Base-by-base conservation (phyloP, 179 eudicot species). In the Spergularia azorica region DNA sequence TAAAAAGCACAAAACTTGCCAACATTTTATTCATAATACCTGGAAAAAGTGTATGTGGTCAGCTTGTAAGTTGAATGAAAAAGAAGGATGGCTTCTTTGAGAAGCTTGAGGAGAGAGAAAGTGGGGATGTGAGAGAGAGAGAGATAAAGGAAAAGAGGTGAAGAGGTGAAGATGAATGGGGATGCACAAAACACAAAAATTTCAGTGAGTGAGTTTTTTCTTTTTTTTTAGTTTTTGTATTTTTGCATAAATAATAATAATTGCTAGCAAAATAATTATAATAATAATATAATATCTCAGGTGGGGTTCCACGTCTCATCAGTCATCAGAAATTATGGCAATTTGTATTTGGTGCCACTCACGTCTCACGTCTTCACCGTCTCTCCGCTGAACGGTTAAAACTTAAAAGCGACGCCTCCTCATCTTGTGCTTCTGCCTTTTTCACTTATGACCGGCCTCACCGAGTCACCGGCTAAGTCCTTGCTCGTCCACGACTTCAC, bases 121-220 rank as follows among this genome's bases (percentile, higher is more conserved):
- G 67, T 13, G 60, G 39, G 60, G 61, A 67, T 46, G 58, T 12
- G 7, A 48, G 16, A 54, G 70, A 75, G 70, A 70, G 60, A 66
- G 65, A 74, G 75, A 68, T 6, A 66, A 7, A 78, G 39, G 72
- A 56, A 48, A 18, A 63, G 51, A 8, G 75, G 70, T 64, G 80
- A 68, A 65, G 71, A 54, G 73, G 57, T 55, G 56, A 54, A 60
- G 77, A 64, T 43, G 63, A 61, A 75, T 36, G 21, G 41, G 79
- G 77, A 69, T 69, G 79, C 79, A 80, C 81, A 66, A 83, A 56
- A 54, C 41, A 73, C 77, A 79, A 57, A 51, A 56, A 63, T 26
- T 63, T 71, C 59, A 81, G 81, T 70, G 79, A 73, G 64, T 63
- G 32, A 21, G 12, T 21, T 32, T 57, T 55, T 15, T 67, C 18